Percentiles rank a stretch among this genome's conserved stretches.
phyloP scores from a whole-genome alignment of 1,284 basidiomycete species.

The Leccinum pachyderme region DNA sequence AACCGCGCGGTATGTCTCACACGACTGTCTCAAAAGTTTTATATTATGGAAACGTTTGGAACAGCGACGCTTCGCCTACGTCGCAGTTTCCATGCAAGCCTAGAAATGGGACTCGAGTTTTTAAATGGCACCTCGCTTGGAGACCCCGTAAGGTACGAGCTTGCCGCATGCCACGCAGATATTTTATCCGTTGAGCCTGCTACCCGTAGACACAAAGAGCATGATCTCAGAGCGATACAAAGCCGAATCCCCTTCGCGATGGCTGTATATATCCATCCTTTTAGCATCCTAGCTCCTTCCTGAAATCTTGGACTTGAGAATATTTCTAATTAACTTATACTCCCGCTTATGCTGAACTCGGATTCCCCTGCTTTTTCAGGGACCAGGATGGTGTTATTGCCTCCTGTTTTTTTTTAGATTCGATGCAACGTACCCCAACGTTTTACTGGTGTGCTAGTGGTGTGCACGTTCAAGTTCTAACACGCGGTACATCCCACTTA shows the following conservation, averaged over 20 bases:
- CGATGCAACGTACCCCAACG: neutral
- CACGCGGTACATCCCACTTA: neutral
- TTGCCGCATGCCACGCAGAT: neutral
- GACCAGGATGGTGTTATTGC: slow-evolving; percentile 1
- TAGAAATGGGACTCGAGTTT: slow-evolving; percentile 6
- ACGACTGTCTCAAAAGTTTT: neutral
- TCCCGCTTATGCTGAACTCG: neutral
- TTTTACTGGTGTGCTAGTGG: neutral
- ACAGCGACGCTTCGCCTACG: slow-evolving; percentile 1
- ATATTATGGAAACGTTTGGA: neutral
- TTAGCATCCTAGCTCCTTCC: neutral
- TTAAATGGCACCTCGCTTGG: neutral
- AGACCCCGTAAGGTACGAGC: neutral
- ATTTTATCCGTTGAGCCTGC: slow-evolving; percentile 11
- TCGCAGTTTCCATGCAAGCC: slow-evolving; percentile 16
- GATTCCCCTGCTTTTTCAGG: neutral
- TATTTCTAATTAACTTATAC: no score
- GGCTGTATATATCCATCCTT: neutral
- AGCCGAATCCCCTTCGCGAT: neutral
- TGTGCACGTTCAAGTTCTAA: neutral
- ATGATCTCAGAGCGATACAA: neutral
- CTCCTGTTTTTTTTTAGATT: neutral
- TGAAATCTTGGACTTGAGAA: neutral
- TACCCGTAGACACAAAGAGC: slow-evolving; percentile 8
- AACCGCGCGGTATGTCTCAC: slow-evolving; percentile 15